These are phyloP conservation scores for Rhododendron simsii DNA, from an alignment of 148 eudicot genomes.

Conservation along the genomic window DNA sequence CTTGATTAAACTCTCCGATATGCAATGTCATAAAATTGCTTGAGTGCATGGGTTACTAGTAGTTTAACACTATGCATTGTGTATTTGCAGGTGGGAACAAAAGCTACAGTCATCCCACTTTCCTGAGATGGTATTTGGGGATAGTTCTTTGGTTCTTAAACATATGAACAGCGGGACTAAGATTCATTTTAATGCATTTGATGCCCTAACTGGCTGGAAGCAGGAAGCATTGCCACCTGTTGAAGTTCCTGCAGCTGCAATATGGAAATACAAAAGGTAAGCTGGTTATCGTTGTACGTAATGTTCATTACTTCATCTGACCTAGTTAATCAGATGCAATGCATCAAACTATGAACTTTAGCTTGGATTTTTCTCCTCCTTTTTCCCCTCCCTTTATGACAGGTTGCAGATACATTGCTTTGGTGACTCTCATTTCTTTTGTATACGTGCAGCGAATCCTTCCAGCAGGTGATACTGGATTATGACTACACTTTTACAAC, in stretches of 20 bases:
- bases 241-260: constrained; percentile 96
- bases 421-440: neutral
- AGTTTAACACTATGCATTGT: neutral
- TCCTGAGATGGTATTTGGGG: constrained; percentile 95
- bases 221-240: constrained; percentile 81
- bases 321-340: neutral
- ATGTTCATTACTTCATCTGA: neutral
- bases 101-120: constrained; percentile 84
- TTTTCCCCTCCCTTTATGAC: neutral
- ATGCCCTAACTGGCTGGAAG: constrained; percentile 93
- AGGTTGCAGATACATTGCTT: constrained; percentile 1
- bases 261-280: constrained; percentile 90
- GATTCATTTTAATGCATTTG: constrained; percentile 80
- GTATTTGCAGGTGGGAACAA: constrained; percentile 78
- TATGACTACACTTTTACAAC: constrained; percentile 98
- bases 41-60: neutral
- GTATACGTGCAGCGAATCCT: constrained; percentile 64
- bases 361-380: neutral
- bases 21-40: neutral
- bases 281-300: neutral
- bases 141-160: constrained; percentile 67
- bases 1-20: neutral
- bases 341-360: neutral
- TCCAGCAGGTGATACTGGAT: constrained; percentile 76
- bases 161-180: constrained; percentile 59